Conservation (phyloP, 805 yeast genomes). For the Teunomyces aglyptinius region DNA sequence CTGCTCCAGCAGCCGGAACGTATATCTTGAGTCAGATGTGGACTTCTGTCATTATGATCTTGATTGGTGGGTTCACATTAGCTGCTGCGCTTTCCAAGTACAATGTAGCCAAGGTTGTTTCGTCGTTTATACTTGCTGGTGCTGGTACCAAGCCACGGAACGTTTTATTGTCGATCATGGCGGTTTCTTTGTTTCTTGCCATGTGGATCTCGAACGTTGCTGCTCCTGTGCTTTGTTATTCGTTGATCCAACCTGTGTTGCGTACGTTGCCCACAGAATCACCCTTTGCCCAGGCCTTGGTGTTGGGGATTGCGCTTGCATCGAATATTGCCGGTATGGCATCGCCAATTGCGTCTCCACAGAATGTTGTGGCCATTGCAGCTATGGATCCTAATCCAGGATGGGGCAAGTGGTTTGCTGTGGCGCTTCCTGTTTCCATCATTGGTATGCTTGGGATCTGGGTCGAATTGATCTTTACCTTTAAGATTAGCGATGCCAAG, state of each 20-base stretch:
- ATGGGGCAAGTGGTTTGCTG: conserved; percentile 93
- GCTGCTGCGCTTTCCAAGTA: conserved; percentile 94
- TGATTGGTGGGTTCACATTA: conserved; percentile 89
- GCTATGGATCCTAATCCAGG: conserved; percentile 74
- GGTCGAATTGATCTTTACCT: conserved; percentile 65
- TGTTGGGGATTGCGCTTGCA: conserved; percentile 89
- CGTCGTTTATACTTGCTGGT: conserved; percentile 74
- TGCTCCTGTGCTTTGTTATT: conserved; percentile 89
- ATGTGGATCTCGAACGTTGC: conserved; percentile 98
- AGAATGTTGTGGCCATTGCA: conserved; percentile 86
- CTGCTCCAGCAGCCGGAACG: conserved; percentile 68
- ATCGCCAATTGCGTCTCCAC: conserved; percentile 96
- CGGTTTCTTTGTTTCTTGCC: conserved; percentile 78
- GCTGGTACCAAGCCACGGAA: conserved; percentile 86
- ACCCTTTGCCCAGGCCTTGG: conserved; percentile 76
- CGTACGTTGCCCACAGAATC: conserved; percentile 80
- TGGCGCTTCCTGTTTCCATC: conserved; percentile 77
- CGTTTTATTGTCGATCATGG: conserved; percentile 78
- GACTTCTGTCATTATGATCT: conserved; percentile 87
- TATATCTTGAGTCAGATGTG: conserved; percentile 87
- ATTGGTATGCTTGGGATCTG: conserved; percentile 67
- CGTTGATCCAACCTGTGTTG: conserved; percentile 86
- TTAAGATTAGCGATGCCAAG: conserved; percentile 50
- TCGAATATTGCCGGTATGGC: conserved; percentile 96
- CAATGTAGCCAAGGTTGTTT: conserved; percentile 80